Conservation (phyloP, 73 alveolate species). For the Paraurostyla sp. region DNA sequence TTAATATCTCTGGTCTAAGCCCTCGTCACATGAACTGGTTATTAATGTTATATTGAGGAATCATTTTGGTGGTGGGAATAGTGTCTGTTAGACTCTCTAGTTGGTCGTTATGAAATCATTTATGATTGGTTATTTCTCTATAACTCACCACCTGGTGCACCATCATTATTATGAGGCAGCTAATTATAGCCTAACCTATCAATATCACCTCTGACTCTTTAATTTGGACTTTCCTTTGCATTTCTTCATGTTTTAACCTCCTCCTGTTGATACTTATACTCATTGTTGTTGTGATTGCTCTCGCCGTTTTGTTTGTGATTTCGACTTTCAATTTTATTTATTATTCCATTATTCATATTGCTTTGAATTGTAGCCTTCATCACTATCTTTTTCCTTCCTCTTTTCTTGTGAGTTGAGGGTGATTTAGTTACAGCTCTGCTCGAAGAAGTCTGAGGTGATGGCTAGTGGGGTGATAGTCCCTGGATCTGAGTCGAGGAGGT, state of each 20-base stretch:
- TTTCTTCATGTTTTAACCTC: not conserved
- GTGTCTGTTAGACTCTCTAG: not conserved
- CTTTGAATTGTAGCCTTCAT: not conserved
- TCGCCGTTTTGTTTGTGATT: not conserved
- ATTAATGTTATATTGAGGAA: not conserved
- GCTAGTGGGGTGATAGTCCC: no score
- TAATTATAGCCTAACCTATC: not conserved
- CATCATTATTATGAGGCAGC: not conserved
- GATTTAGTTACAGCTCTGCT: no score
- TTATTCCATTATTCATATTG: not conserved
- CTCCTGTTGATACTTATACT: not conserved
- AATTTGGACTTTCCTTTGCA: not conserved
- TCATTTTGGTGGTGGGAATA: not conserved
- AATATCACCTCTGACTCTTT: not conserved
- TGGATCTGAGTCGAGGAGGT: no score
- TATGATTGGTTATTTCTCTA: not conserved
- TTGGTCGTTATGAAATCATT: not conserved
- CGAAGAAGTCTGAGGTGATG: no score
- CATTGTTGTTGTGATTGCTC: not conserved
- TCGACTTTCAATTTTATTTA: not conserved
- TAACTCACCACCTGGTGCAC: not conserved
- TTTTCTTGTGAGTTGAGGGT: not conserved
- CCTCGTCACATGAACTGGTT: not conserved
- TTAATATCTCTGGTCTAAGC: not conserved
- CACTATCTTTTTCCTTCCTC: conserved; percentile 6